Evolutionary conservation across 75 land plant species (phyloP).

Genomic region (Cryptomeria japonica): DNA sequence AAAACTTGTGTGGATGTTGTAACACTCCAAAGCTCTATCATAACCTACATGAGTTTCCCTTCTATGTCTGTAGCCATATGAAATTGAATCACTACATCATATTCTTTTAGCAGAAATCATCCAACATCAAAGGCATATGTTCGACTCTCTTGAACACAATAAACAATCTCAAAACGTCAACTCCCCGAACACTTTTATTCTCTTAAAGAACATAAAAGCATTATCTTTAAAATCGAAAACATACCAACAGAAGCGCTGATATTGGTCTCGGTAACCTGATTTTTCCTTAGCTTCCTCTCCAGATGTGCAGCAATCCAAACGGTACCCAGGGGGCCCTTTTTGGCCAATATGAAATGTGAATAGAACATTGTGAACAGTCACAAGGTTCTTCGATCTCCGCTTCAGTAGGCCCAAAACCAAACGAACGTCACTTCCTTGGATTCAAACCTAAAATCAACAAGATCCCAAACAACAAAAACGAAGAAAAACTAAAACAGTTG

Average conservation of each 20-base stretch:
- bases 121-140: background rate
- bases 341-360: conserved; percentile 82
- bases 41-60: background rate
- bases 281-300: conserved; percentile 77
- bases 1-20: background rate
- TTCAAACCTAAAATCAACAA: background rate
- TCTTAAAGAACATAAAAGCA: background rate
- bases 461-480: background rate
- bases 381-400: background rate
- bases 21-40: background rate
- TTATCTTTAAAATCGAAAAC: background rate
- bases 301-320: conserved; percentile 98
- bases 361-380: conserved; percentile 67
- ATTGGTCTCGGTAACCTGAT: conserved; percentile 71
- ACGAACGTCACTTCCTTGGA: background rate
- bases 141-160: background rate
- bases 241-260: conserved; percentile 81
- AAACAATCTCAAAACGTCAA: background rate
- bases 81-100: background rate
- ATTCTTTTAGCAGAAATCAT: no score
- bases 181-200: background rate
- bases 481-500: background rate
- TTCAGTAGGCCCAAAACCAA: background rate
- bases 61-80: background rate
- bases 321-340: conserved; percentile 88